Evolutionary conservation across 176 grass and related monocot genomes (phyloP), one percentile per base, ranked within the genome.

Genomic region (Ampelocalamus luodianensis): DNA sequence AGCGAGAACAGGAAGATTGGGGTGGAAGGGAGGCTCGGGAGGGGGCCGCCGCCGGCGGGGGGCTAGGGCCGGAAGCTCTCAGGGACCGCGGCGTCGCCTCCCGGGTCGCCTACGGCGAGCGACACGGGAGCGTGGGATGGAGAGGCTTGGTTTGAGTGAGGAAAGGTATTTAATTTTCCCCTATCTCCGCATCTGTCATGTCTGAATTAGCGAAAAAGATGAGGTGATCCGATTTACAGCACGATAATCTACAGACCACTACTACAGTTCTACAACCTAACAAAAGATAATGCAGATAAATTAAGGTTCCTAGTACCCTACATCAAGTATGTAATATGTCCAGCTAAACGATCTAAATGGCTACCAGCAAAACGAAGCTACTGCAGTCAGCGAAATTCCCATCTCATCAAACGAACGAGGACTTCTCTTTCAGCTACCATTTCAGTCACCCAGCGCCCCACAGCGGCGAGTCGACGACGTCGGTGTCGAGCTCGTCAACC

Each of bases 381-480:
- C 65, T 20, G 10, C 32, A 77, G 65, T 70, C 78, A 69, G 32
- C 20, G 11, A 73, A 62, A 49, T 44, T 32, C 36, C 63, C 51
- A 32, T 51, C 32, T 62, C 40, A 45, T 18, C 9, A 42, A 58
- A 32, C 59, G 40, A 64, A 24, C 32, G 32, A 34, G 32, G 18
- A 5, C 40, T 34, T 46, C 42, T 45, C 11, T 32, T 77, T 9
- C 72, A 69, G 26, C 10, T 61, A 62, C 10, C 55, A 51, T 65
- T 82, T 17, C 83, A 72, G 78, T 81, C 68, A 16, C 51, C 68
- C 69, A 74, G 50, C 17, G 43, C 14, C 18, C 68, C 85, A 69
- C 53, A 87, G 26, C 43, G 59, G 64, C 46, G 88, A 90, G 78
- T 59, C 59, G 6, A 78, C 14, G 29, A 64, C 20, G 20, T 74